phyloP scores from a whole-genome alignment of 2,329 filamentous ascomycete species.

The Fusarium miscanthi region DNA sequence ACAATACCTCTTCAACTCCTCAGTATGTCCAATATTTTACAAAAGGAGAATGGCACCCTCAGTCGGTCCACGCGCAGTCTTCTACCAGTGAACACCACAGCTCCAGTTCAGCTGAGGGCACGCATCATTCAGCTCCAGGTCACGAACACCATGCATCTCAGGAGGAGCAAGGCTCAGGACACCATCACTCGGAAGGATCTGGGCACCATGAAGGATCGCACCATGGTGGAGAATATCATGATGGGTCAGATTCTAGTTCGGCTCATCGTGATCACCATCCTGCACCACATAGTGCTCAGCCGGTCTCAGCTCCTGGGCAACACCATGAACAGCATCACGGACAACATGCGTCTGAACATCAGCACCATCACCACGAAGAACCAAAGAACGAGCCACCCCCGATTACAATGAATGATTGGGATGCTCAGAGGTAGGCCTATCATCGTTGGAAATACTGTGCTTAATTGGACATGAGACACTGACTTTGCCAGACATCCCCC shows the following conservation, averaged over 20 bases:
- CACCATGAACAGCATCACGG: constrained; percentile 32
- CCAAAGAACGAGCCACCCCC: constrained; percentile 39
- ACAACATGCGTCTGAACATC: neutral
- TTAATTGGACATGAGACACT: constrained; percentile 2
- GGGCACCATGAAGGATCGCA: constrained; percentile 30
- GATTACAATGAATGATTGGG: constrained; percentile 57
- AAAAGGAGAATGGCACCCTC: constrained; percentile 61
- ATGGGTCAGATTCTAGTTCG: constrained; percentile 30
- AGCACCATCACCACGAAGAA: constrained; percentile 35
- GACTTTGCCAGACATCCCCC: constrained; percentile 66
- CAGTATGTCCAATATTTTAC: constrained; percentile 64
- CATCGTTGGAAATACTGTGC: neutral
- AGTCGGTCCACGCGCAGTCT: constrained; percentile 32
- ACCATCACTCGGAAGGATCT: constrained; percentile 27
- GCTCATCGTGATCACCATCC: constrained; percentile 33
- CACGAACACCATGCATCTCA: constrained; percentile 24
- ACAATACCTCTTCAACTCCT: constrained; percentile 34
- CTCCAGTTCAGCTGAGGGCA: constrained; percentile 20
- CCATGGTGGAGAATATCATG: constrained; percentile 28
- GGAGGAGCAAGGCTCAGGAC: neutral
- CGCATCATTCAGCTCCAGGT: constrained; percentile 30
- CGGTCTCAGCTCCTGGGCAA: constrained; percentile 48
- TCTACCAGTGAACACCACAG: constrained; percentile 39
- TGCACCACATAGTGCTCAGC: constrained; percentile 51
- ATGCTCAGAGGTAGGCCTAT: constrained; percentile 63